Conservation (phyloP, 352 stramenopile species). For the Pythium phragmiticola region DNA sequence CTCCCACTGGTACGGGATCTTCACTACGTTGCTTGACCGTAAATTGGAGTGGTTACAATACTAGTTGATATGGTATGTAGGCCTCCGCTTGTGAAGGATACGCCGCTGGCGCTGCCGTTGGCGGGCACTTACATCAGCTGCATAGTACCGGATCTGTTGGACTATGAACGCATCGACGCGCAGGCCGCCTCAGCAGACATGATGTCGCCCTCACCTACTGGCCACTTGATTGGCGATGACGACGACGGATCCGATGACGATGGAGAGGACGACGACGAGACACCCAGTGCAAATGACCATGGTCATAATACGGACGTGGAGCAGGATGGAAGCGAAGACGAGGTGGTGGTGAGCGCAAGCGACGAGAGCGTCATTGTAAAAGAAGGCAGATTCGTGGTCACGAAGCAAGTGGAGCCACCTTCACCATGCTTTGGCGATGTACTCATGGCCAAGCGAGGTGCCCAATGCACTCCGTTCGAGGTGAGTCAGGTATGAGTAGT, state of each 20-base stretch:
- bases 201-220: conserved; percentile 38
- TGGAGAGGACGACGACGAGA: conserved; percentile 25
- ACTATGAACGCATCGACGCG: conserved; percentile 47
- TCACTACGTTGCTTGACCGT: background rate
- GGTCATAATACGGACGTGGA: conserved; percentile 7
- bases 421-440: conserved; percentile 74
- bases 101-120: conserved; percentile 56
- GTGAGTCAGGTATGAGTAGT: conserved; percentile 21
- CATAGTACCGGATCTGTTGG: conserved; percentile 64
- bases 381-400: conserved; percentile 48
- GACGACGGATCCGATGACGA: conserved; percentile 27
- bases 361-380: conserved; percentile 33
- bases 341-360: background rate
- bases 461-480: conserved; percentile 60
- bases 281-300: conserved; percentile 19
- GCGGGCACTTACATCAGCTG: conserved; percentile 77
- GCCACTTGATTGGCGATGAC: conserved; percentile 45
- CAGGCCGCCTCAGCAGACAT: conserved; percentile 7
- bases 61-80: conserved; percentile 24
- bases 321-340: conserved; percentile 2
- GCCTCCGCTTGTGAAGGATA: conserved; percentile 47
- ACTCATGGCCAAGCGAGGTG: conserved; percentile 51
- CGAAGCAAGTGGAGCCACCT: conserved; percentile 34
- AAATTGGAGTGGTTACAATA: background rate
- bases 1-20: conserved; percentile 40